A percentile compares a stretch with the other conserved stretches of the same genome.
Evolutionary conservation across 306 rosid species (phyloP).

Genomic region (Acmispon strigosus): DNA sequence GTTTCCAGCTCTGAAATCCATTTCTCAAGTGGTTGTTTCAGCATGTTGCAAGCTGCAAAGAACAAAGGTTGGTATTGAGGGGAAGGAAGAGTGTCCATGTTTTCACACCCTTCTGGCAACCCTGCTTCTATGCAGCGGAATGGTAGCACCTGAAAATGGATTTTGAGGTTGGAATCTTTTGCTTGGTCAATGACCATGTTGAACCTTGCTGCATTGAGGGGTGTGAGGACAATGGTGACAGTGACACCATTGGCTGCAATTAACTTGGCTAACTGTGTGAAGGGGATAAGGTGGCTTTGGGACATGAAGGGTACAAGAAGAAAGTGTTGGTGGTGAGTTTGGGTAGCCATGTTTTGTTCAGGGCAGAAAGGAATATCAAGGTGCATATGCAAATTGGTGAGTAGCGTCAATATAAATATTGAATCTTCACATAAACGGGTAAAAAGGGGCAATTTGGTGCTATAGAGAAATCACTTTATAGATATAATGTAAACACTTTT

Average conservation of each 20-base stretch:
- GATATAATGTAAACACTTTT: too few species aligned
- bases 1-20: constrained; percentile 23
- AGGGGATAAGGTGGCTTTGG: constrained; percentile 78
- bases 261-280: constrained; percentile 52
- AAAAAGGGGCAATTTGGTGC: too few species aligned
- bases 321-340: constrained; percentile 37
- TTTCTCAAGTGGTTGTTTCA: constrained; percentile 45
- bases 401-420: too few species aligned
- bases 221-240: constrained; percentile 60
- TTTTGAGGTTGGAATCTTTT: constrained; percentile 18
- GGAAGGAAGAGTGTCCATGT: constrained; percentile 46
- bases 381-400: not conserved
- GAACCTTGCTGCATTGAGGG: constrained; percentile 50
- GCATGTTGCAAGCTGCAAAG: constrained; percentile 22
- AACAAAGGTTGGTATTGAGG: not conserved
- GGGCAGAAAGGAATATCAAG: not conserved
- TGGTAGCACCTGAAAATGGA: constrained; percentile 37
- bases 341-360: constrained; percentile 46
- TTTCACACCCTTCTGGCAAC: constrained; percentile 59
- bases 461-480: too few species aligned
- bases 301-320: constrained; percentile 67
- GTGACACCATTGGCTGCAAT: constrained; percentile 40
- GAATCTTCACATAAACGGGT: too few species aligned
- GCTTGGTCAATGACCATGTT: constrained; percentile 29
- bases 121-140: constrained; percentile 54